Conservation (phyloP, 139 green algal genomes). For the Dunaliella primolecta region DNA sequence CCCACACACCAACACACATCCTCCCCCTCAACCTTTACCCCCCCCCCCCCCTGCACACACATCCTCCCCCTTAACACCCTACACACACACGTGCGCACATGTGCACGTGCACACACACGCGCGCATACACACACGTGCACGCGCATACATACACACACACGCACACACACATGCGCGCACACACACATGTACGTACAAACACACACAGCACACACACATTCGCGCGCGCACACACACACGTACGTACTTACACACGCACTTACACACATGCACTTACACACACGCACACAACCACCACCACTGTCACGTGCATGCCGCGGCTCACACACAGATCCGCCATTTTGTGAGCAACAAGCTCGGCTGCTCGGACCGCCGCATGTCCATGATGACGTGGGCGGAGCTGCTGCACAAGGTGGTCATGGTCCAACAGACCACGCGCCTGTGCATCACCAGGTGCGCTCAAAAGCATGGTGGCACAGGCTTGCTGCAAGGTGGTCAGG, state of each 20-base stretch:
- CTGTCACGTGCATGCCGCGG: too few species aligned
- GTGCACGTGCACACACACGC: too few species aligned
- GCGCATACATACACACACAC: too few species aligned
- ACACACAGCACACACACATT: too few species aligned
- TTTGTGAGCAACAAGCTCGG: constrained; percentile 73
- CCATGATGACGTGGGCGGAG: constrained; percentile 80
- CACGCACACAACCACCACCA: neutral
- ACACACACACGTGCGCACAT: too few species aligned
- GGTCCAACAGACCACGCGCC: constrained; percentile 68
- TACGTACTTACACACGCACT: neutral
- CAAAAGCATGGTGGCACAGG: neutral
- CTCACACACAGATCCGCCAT: constrained; percentile 47
- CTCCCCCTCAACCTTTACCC: too few species aligned
- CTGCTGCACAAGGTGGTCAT: constrained; percentile 79
- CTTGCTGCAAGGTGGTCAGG: neutral
- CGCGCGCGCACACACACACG: neutral
- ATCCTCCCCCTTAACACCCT: too few species aligned
- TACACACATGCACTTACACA: neutral
- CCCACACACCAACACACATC: too few species aligned
- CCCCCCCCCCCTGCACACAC: too few species aligned
- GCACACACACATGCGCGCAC: too few species aligned
- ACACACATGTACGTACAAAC: too few species aligned
- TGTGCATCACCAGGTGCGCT: constrained; percentile 59
- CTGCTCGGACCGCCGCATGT: constrained; percentile 55
- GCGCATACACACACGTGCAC: too few species aligned